These are phyloP conservation scores for Quercus phellos DNA, from an alignment of 331 rosid species.

Conservation along the genomic window DNA sequence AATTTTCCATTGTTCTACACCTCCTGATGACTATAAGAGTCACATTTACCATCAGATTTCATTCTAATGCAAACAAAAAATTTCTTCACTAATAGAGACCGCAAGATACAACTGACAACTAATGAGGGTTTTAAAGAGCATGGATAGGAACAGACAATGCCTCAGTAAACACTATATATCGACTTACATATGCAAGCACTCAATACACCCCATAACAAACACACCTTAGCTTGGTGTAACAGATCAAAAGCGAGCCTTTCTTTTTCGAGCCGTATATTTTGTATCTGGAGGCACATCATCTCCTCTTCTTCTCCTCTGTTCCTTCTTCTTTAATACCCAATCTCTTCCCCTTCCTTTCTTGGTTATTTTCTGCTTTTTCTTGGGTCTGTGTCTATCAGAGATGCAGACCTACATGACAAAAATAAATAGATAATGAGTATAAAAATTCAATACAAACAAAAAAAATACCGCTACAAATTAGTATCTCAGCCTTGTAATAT, in stretches of 20 bases:
- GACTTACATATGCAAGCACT: background rate
- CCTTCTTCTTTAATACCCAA: slow-evolving; percentile 86
- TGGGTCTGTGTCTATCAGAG: slow-evolving; percentile 76
- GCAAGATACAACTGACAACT: background rate
- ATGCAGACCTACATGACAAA: slow-evolving; percentile 42
- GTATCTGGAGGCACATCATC: slow-evolving; percentile 68
- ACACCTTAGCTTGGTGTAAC: background rate
- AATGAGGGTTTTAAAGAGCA: background rate
- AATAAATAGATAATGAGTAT: background rate
- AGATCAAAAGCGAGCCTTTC: slow-evolving; percentile 69
- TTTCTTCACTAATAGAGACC: background rate
- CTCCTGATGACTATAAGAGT: background rate
- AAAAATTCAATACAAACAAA: background rate
- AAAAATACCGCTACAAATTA: background rate
- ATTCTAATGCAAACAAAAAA: background rate
- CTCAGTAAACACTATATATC: background rate
- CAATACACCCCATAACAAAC: background rate
- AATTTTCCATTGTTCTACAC: too few species aligned
- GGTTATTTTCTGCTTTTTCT: slow-evolving; percentile 54
- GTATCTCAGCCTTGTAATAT: background rate
- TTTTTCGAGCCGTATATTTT: slow-evolving; percentile 80
- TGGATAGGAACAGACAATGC: background rate
- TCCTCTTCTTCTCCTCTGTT: slow-evolving; percentile 86
- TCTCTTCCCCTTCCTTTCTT: slow-evolving; percentile 68
- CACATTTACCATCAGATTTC: background rate